Conservation (phyloP, 352 stramenopile genomes). For the Globisporangium echinulatum region DNA sequence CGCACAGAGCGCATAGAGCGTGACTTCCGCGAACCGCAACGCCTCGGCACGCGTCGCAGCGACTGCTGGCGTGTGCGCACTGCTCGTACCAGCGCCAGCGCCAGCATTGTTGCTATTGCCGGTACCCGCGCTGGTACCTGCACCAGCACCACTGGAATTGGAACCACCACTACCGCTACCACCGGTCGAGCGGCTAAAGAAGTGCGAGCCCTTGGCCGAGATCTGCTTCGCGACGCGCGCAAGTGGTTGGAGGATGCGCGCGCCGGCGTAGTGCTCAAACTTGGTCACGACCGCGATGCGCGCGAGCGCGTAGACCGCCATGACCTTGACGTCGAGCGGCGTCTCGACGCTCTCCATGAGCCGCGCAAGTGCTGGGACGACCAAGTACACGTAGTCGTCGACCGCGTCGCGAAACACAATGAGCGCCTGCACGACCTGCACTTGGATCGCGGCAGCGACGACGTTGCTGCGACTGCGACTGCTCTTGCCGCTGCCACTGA, state of each 20-base stretch:
- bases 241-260: conserved; percentile 60
- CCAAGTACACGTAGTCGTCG: conserved; percentile 92
- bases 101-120: too few species aligned
- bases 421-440: conserved; percentile 84
- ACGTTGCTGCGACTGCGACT: conserved; percentile 5
- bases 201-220: conserved; percentile 51
- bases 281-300: conserved; percentile 58
- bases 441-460: conserved; percentile 38
- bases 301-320: conserved; percentile 60
- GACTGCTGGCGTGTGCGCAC: conserved; percentile 26
- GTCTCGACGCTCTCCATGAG: conserved; percentile 90
- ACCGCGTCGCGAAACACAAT: conserved; percentile 90
- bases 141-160: conserved; percentile 8
- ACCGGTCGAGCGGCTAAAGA: conserved; percentile 53
- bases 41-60: conserved; percentile 58
- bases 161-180: conserved; percentile 6
- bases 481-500: conserved; percentile 6
- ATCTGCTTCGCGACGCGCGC: conserved; percentile 73
- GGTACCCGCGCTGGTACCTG: conserved; percentile 3
- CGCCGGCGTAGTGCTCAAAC: conserved; percentile 76
- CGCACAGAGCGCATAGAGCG: conserved; percentile 67
- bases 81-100: conserved; percentile 3
- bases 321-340: conserved; percentile 69
- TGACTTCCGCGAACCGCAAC: conserved; percentile 63
- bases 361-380: conserved; percentile 91